These are phyloP conservation scores for Tolypocladium endophyticum DNA, from an alignment of 2,329 filamentous ascomycete species.

Conservation along the genomic window DNA sequence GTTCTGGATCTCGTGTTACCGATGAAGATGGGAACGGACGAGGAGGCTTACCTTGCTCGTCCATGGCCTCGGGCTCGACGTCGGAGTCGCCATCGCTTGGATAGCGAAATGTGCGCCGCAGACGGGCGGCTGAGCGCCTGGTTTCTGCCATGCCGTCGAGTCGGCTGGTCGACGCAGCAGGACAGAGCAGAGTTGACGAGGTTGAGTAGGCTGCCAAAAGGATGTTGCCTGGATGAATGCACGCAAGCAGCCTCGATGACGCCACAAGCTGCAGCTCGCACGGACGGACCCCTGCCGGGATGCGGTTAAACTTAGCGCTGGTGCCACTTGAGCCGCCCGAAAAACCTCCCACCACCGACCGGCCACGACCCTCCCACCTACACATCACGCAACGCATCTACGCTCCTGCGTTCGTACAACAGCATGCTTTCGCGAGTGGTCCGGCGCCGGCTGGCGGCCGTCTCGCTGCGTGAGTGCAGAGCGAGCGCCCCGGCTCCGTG, in stretches of 20 bases:
- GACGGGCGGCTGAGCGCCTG: conserved; percentile 37
- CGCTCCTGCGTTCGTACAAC: neutral
- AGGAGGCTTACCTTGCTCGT: conserved; percentile 55
- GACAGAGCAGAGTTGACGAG: neutral
- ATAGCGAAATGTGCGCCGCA: conserved; percentile 71
- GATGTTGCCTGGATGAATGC: no score
- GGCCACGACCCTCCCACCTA: neutral
- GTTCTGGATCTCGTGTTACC: conserved; percentile 30
- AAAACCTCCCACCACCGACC: neutral
- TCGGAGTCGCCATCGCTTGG: conserved; percentile 48
- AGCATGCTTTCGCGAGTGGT: conserved; percentile 10
- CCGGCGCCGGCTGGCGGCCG: conserved; percentile 12
- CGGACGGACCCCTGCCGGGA: neutral
- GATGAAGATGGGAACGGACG: conserved; percentile 5
- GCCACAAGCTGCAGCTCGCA: neutral
- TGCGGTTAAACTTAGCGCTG: neutral
- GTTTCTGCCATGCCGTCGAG: conserved; percentile 11
- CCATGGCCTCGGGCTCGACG: conserved; percentile 49
- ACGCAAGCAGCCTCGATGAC: neutral
- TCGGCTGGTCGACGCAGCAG: neutral
- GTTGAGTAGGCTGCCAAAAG: no score
- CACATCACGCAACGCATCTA: neutral
- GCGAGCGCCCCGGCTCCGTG: conserved; percentile 4
- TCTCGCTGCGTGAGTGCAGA: conserved; percentile 10
- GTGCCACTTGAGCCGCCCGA: neutral